Evolutionary conservation across 305 asterid species (phyloP).

Genomic region (Fraxinus nigra): DNA sequence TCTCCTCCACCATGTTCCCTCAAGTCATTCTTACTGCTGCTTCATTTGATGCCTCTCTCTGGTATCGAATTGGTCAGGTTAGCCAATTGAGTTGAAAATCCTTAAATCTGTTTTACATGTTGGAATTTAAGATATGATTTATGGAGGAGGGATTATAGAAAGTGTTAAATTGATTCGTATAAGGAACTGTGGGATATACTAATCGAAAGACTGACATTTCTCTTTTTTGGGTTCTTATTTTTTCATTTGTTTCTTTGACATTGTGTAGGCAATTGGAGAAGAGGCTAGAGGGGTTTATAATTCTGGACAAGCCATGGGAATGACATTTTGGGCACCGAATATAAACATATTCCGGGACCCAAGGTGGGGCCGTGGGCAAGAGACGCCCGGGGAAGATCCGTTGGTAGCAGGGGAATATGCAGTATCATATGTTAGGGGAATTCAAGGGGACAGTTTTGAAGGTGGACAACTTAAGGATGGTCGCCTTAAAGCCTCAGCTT

Average conservation of each 20-base stretch:
- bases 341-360: constrained; percentile 77
- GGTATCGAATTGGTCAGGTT: constrained; percentile 72
- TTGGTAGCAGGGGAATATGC: constrained; percentile 49
- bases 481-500: constrained; percentile 66
- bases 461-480: constrained; percentile 44
- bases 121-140: background rate
- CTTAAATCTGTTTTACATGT: background rate
- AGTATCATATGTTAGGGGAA: constrained; percentile 71
- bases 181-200: background rate
- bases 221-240: background rate
- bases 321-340: constrained; percentile 86
- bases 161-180: background rate
- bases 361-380: constrained; percentile 89
- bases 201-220: background rate
- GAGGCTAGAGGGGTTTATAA: constrained; percentile 70
- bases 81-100: background rate
- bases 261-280: constrained; percentile 56
- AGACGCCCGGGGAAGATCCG: constrained; percentile 81
- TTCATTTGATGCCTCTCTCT: constrained; percentile 53
- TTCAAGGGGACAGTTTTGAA: constrained; percentile 67
- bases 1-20: constrained; percentile 67
- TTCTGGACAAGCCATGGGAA: constrained; percentile 69
- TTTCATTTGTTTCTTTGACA: background rate
- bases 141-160: background rate
- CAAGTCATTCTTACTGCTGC: constrained; percentile 72